phyloP scores from a whole-genome alignment of 1,139 yeast genomes.

The Suhomyces kunorum region DNA sequence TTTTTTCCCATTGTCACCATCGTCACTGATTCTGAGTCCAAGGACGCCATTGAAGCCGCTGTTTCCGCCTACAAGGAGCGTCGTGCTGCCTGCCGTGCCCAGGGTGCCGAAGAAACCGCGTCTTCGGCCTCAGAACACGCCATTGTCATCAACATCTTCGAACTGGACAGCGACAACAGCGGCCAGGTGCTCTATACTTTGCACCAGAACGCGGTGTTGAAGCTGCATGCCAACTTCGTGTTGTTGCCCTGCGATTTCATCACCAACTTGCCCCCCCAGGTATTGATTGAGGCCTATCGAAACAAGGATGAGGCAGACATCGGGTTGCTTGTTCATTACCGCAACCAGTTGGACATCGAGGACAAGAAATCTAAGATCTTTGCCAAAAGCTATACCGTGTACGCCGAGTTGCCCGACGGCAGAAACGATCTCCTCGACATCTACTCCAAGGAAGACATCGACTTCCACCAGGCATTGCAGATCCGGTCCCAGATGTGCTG shows the following conservation, averaged over 20 bases:
- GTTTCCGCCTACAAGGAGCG: constrained; percentile 50
- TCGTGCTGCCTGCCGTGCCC: constrained; percentile 13
- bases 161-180: constrained; percentile 51
- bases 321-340: constrained; percentile 72
- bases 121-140: constrained; percentile 9
- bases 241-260: constrained; percentile 90
- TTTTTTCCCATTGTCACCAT: constrained; percentile 60
- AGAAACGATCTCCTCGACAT: constrained; percentile 64
- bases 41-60: constrained; percentile 34
- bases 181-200: constrained; percentile 63
- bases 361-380: constrained; percentile 70
- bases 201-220: constrained; percentile 43
- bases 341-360: constrained; percentile 67
- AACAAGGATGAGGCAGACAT: constrained; percentile 63
- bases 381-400: constrained; percentile 50
- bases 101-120: constrained; percentile 4
- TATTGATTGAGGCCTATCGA: constrained; percentile 80
- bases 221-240: constrained; percentile 55
- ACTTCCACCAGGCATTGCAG: constrained; percentile 66
- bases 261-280: constrained; percentile 89
- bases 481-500: constrained; percentile 86
- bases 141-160: constrained; percentile 43
- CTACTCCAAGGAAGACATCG: constrained; percentile 65
- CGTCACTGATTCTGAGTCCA: constrained; percentile 33
- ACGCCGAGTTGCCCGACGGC: constrained; percentile 54